Base-by-base conservation (phyloP, 2,329 filamentous ascomycete species). In the Pyrenophora tritici-repentis region DNA sequence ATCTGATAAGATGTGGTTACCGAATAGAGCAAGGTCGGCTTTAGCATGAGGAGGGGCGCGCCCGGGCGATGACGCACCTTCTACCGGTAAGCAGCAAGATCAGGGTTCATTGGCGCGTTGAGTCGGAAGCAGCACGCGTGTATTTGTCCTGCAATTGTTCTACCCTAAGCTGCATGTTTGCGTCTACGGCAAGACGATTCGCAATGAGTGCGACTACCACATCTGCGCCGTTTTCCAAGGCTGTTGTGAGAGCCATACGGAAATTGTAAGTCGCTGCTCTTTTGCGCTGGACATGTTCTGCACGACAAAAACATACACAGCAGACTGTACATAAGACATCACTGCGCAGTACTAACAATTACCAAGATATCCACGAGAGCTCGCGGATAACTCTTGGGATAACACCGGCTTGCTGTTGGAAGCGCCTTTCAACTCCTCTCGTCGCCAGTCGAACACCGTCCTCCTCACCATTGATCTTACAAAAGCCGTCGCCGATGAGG, bases 391-490 rank as follows among this genome's bases (percentile, higher is more conserved):
- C 63, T 86, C 88, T 59, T 99, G 92, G 83, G 94, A 99, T 73
- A 99, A 99, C 69, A 96, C 95, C n/a, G 94, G 94, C 47, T 73
- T 90, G 42, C 80, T 90, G 8, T 80, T 90, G 18, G 87, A 90
- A 78, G 83, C 87, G 18, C 87, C 87, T 1, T 84, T 85, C 61
- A 79, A 83, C 48, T 76, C 80, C 26, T 73, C 78, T 8, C 78
- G 78, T 33, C 77, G 80, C 48, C 82, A 84, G 59, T 83, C 78
- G 60, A 87, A 88, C 73, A 86, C 85, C 1, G 86, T 86, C 42
- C 82, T 97, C 44, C 81, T 96, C 42, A 92, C 94, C 6, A 91
- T 97, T 63, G 94, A 99, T 73, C 83, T 99, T 56, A 97, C 93
- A 2, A 88, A 86, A 61, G 86, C 86, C 12, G 94, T 99, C 22